These are phyloP conservation scores for Diaporthe nobilis DNA, from an alignment of 2,329 filamentous ascomycete species.

Conservation along the genomic window DNA sequence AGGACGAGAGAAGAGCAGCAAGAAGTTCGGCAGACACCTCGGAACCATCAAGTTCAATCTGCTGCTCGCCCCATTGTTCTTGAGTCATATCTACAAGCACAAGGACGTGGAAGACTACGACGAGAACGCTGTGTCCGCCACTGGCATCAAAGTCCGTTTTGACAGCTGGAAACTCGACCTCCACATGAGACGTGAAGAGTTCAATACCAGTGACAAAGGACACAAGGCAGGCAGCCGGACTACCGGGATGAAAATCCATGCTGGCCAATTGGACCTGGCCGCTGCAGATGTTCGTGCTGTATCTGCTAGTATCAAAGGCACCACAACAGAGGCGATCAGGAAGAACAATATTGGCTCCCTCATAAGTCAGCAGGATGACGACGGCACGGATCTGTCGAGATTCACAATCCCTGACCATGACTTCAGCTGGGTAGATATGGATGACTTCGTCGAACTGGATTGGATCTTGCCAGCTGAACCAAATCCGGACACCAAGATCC, in stretches of 20 bases:
- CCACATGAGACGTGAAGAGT: constrained; percentile 93
- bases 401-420: constrained; percentile 98
- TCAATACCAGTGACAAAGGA: constrained; percentile 84
- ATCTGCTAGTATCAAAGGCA: constrained; percentile 89
- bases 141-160: constrained; percentile 94
- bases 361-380: constrained; percentile 67
- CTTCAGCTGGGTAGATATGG: constrained; percentile 98
- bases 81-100: constrained; percentile 98
- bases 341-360: constrained; percentile 67
- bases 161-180: constrained; percentile 98
- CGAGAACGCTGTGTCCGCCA: constrained; percentile 85
- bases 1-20: constrained; percentile 94
- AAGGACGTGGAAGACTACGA: constrained; percentile 92
- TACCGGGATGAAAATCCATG: constrained; percentile 95
- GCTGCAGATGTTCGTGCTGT: constrained; percentile 93
- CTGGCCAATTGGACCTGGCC: constrained; percentile 92
- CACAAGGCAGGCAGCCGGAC: constrained; percentile 84
- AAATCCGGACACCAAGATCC: constrained; percentile 93
- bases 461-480: constrained; percentile 93
- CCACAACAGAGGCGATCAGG: constrained; percentile 82
- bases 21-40: constrained; percentile 96
- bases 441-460: constrained; percentile 97
- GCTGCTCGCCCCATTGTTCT: constrained; percentile 89
- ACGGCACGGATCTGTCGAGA: constrained; percentile 81
- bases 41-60: constrained; percentile 99